phyloP scores from a whole-genome alignment of 2,329 filamentous ascomycete genomes.

The Penicillium sp. region DNA sequence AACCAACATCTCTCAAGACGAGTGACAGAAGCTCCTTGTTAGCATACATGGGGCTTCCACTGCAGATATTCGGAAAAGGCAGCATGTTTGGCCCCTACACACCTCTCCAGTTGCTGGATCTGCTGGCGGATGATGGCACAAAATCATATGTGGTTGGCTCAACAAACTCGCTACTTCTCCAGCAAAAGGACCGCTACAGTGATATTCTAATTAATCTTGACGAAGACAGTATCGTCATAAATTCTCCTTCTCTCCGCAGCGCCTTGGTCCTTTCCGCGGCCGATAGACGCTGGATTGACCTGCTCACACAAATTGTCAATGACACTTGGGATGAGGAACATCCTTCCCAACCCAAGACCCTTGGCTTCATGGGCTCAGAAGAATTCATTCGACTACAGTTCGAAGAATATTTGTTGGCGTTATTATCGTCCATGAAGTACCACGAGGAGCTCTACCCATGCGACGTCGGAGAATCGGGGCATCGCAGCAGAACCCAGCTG shows the following conservation, averaged over 20 bases:
- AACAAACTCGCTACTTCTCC: constrained; percentile 88
- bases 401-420: constrained; percentile 88
- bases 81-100: constrained; percentile 96
- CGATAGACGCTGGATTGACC: constrained; percentile 95
- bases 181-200: constrained; percentile 93
- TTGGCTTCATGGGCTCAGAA: constrained; percentile 93
- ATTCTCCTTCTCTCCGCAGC: constrained; percentile 70
- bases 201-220: constrained; percentile 96
- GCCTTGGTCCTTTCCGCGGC: constrained; percentile 78
- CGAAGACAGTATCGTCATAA: constrained; percentile 79
- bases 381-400: constrained; percentile 97
- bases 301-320: constrained; percentile 85
- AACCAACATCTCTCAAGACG: constrained; percentile 80
- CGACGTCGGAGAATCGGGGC: constrained; percentile 45
- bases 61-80: constrained; percentile 95
- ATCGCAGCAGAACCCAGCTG: constrained; percentile 50
- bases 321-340: constrained; percentile 96
- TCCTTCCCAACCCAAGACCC: constrained; percentile 83
- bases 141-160: constrained; percentile 98
- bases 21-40: constrained; percentile 89
- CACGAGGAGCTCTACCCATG: constrained; percentile 62
- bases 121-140: constrained; percentile 87
- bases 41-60: constrained; percentile 87
- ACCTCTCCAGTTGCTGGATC: constrained; percentile 89
- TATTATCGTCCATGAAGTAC: constrained; percentile 87